Evolutionary conservation across 192 early-diverging fungal genomes (phyloP).

Genomic region (Entomortierella parvispora): DNA sequence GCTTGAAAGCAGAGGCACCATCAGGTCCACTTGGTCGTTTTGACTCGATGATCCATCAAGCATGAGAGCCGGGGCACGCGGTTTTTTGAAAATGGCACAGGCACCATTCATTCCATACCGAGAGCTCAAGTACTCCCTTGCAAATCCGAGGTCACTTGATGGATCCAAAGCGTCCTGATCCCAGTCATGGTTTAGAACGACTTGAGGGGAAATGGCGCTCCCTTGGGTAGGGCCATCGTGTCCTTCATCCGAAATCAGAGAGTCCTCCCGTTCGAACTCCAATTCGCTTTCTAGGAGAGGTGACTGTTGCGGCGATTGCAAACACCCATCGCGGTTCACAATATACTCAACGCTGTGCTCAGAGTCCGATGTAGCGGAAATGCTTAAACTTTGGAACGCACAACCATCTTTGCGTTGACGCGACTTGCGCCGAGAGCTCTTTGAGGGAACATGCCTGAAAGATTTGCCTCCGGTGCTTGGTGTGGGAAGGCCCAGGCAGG

Average conservation of each 20-base stretch:
- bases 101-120: not conserved
- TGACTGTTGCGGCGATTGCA: not conserved
- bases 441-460: slow-evolving; percentile 31
- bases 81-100: slow-evolving; percentile 28
- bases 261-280: slow-evolving; percentile 15
- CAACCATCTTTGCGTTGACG: slow-evolving; percentile 1
- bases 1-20: slow-evolving; percentile 9
- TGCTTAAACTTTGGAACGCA: not conserved
- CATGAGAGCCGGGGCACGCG: slow-evolving; percentile 33
- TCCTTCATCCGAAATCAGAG: slow-evolving; percentile 6
- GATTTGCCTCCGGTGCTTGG: slow-evolving; percentile 38
- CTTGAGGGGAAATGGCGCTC: slow-evolving; percentile 24
- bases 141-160: slow-evolving; percentile 6
- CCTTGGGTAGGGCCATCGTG: not conserved
- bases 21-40: not conserved
- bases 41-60: slow-evolving; percentile 41
- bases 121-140: slow-evolving; percentile 14
- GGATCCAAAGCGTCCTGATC: slow-evolving; percentile 1
- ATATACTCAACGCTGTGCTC: not conserved
- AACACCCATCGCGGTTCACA: too few species aligned
- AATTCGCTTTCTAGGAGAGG: not conserved
- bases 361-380: not conserved
- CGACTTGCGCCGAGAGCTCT: not conserved
- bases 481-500: slow-evolving; percentile 51
- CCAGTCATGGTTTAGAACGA: slow-evolving; percentile 43